phyloP scores from a whole-genome alignment of 805 yeast genomes.

The Brettanomyces sp. region DNA sequence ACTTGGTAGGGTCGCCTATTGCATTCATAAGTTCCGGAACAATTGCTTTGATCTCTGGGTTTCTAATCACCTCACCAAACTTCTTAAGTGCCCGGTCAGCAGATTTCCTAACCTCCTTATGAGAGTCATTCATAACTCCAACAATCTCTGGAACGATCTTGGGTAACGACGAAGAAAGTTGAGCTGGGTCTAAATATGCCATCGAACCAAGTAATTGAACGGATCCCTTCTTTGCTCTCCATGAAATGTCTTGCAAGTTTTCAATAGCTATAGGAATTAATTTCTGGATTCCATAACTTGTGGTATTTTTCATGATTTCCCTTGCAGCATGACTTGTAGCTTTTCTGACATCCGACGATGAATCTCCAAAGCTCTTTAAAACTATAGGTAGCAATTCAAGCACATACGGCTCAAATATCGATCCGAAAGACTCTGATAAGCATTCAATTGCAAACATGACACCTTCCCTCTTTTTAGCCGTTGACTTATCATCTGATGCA shows the following conservation, averaged over 20 bases:
- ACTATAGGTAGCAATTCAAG: conserved; percentile 74
- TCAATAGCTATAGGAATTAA: conserved; percentile 85
- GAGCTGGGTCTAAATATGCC: conserved; percentile 96
- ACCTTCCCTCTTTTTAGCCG: conserved; percentile 68
- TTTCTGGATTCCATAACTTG: conserved; percentile 84
- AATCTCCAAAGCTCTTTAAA: conserved; percentile 77
- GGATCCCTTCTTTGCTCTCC: conserved; percentile 97
- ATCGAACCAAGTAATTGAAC: conserved; percentile 93
- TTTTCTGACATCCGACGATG: conserved; percentile 73
- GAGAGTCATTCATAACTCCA: conserved; percentile 88
- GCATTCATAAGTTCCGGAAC: conserved; percentile 86
- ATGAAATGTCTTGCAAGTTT: conserved; percentile 77
- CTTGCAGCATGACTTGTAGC: conserved; percentile 85
- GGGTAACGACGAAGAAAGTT: conserved; percentile 79
- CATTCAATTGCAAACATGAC: conserved; percentile 83
- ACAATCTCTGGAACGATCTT: conserved; percentile 94
- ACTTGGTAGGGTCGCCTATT: conserved; percentile 88
- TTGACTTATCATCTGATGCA: conserved; percentile 83
- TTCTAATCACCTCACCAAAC: conserved; percentile 94
- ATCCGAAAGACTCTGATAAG: conserved; percentile 65
- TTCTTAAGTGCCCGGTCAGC: conserved; percentile 82
- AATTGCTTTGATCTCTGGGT: conserved; percentile 89
- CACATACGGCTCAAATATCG: conserved; percentile 87
- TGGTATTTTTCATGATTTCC: conserved; percentile 80
- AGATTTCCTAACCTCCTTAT: conserved; percentile 92